Evolutionary conservation across 176 grass and related monocot species (phyloP).

Genomic region (Lolium rigidum): DNA sequence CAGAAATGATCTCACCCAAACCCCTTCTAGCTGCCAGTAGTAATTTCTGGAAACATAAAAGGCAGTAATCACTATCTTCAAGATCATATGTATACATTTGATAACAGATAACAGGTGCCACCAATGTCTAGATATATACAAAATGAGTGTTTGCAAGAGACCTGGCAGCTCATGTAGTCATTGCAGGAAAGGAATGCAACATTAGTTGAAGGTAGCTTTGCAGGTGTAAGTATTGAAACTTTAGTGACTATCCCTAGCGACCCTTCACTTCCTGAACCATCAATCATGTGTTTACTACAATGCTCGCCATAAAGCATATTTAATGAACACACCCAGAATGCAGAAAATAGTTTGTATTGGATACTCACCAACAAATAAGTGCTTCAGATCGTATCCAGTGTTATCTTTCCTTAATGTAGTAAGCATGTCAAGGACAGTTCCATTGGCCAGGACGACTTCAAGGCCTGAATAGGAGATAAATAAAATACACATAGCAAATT

Average conservation of each 20-base stretch:
- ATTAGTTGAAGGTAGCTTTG: slow-evolving; percentile 84
- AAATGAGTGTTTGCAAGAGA: slow-evolving; percentile 36
- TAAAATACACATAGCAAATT: not conserved
- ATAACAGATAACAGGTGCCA: slow-evolving; percentile 23
- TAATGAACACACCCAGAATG: not conserved
- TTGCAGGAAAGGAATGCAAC: slow-evolving; percentile 93
- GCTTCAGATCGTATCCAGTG: slow-evolving; percentile 96
- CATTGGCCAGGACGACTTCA: slow-evolving; percentile 90
- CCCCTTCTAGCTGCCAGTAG: slow-evolving; percentile 78
- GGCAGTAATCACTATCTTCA: slow-evolving; percentile 36
- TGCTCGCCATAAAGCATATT: slow-evolving; percentile 28
- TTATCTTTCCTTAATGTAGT: slow-evolving; percentile 94
- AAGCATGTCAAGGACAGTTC: slow-evolving; percentile 97
- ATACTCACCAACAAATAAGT: slow-evolving; percentile 84
- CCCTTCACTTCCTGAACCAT: slow-evolving; percentile 90
- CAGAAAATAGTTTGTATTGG: slow-evolving; percentile 9
- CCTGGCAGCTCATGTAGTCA: slow-evolving; percentile 95
- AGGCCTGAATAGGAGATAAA: slow-evolving; percentile 62
- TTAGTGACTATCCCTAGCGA: slow-evolving; percentile 92
- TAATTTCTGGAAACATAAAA: slow-evolving; percentile 77
- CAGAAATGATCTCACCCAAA: slow-evolving; percentile 91
- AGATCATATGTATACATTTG: slow-evolving; percentile 29
- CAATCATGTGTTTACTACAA: slow-evolving; percentile 47
- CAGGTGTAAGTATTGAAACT: slow-evolving; percentile 85
- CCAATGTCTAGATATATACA: not conserved